These are phyloP conservation scores for Talaromyces sp. DNA, from an alignment of 2,329 filamentous ascomycete genomes.

Conservation along the genomic window DNA sequence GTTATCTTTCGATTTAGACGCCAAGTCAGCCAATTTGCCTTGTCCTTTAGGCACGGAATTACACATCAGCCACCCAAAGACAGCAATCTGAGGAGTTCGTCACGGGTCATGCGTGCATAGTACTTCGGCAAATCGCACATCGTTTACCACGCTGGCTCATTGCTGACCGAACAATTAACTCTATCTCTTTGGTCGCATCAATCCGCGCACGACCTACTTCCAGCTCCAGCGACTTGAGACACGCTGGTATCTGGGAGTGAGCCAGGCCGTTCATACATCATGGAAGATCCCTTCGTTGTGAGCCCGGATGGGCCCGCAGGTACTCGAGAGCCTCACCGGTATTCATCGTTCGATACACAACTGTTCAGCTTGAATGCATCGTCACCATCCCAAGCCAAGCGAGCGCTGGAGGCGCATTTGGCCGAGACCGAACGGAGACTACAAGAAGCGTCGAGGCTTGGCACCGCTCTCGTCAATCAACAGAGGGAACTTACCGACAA, in stretches of 20 bases:
- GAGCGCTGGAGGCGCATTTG: slow-evolving; percentile 84
- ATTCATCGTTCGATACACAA: slow-evolving; percentile 77
- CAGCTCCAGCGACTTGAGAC: slow-evolving; percentile 18
- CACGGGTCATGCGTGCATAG: slow-evolving; percentile 5
- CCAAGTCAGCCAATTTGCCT: slow-evolving; percentile 12
- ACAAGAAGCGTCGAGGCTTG: slow-evolving; percentile 84
- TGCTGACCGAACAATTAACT: slow-evolving; percentile 4
- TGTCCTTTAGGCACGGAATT: slow-evolving; percentile 12
- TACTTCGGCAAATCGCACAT: background rate
- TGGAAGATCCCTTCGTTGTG: slow-evolving; percentile 58
- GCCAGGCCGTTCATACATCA: slow-evolving; percentile 24
- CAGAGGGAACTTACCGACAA: slow-evolving; percentile 77
- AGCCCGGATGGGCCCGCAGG: slow-evolving; percentile 41
- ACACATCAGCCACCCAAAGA: slow-evolving; percentile 1
- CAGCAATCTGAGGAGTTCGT: background rate
- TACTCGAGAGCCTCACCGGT: slow-evolving; percentile 58
- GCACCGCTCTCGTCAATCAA: slow-evolving; percentile 82
- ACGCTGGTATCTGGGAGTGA: slow-evolving; percentile 20
- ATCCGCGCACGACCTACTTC: slow-evolving; percentile 11
- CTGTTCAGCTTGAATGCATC: slow-evolving; percentile 74
- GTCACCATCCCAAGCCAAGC: slow-evolving; percentile 82
- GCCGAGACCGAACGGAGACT: slow-evolving; percentile 88
- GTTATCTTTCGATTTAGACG: background rate
- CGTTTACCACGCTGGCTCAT: background rate
- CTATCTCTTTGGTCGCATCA: slow-evolving; percentile 6